A percentile compares a stretch with the other conserved stretches of the same genome.
These are phyloP conservation scores for Nothomitra cinnamomea DNA, from an alignment of 2,329 filamentous ascomycete species.

Conservation along the genomic window DNA sequence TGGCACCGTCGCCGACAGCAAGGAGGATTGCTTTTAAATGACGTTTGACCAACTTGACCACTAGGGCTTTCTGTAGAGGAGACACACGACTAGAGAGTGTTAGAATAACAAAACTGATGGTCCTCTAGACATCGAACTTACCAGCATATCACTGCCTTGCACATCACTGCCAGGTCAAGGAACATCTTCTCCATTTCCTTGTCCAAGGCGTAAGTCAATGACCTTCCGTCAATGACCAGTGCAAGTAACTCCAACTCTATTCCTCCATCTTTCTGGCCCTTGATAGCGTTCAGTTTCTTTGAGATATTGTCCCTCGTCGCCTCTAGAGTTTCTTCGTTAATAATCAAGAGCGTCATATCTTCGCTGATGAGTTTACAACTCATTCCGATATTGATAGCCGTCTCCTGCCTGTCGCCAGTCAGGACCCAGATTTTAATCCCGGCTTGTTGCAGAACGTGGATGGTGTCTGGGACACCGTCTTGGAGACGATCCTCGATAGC, in stretches of 20 bases:
- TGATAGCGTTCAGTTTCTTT: constrained; percentile 86
- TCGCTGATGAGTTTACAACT: constrained; percentile 96
- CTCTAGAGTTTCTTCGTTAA: constrained; percentile 72
- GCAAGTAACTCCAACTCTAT: constrained; percentile 76
- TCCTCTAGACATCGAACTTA: constrained; percentile 18
- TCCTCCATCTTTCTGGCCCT: constrained; percentile 54
- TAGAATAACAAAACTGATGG: background rate
- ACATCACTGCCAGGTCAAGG: constrained; percentile 81
- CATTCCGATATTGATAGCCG: constrained; percentile 99
- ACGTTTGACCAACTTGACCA: constrained; percentile 95
- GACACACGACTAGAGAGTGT: constrained; percentile 60
- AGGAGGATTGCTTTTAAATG: constrained; percentile 82
- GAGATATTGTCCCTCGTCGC: constrained; percentile 76
- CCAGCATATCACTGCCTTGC: constrained; percentile 96
- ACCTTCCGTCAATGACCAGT: constrained; percentile 90
- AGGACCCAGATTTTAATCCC: constrained; percentile 98
- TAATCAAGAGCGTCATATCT: constrained; percentile 93
- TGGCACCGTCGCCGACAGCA: constrained; percentile 92
- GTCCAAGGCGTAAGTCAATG: constrained; percentile 81
- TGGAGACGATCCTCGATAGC: constrained; percentile 95
- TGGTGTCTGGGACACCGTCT: constrained; percentile 94
- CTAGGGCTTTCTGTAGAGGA: constrained; percentile 87
- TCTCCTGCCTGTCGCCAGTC: constrained; percentile 94
- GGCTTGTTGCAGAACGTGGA: constrained; percentile 88
- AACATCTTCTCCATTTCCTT: constrained; percentile 88